Percentiles rank a stretch among this genome's conserved stretches.
These are phyloP conservation scores for Agaricales sp. DNA, from an alignment of 1,284 basidiomycete genomes.

Conservation along the genomic window DNA sequence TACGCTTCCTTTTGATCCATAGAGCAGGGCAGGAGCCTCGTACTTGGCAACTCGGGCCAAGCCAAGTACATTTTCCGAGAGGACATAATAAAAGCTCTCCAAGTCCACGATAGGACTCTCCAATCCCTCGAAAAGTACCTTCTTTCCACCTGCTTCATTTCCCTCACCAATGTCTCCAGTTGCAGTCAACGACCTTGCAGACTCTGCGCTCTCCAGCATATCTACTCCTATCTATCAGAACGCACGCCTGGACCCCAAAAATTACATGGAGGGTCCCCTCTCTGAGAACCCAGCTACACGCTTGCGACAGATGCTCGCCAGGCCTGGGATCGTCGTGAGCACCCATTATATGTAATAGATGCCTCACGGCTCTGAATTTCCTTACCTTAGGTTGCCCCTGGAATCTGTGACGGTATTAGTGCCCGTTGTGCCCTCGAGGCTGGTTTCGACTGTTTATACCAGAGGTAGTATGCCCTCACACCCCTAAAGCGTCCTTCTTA, in stretches of 20 bases:
- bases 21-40: too few relatives aligned
- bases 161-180: too few relatives aligned
- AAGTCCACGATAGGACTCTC: too few relatives aligned
- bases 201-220: too few relatives aligned
- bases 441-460: conserved; percentile 68
- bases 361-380: neutral
- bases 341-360: neutral
- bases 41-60: too few relatives aligned
- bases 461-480: conserved; percentile 30
- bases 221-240: conserved; percentile 37
- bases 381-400: conserved; percentile 48
- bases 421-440: conserved; percentile 70
- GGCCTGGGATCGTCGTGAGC: conserved; percentile 67
- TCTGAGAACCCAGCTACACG: conserved; percentile 61
- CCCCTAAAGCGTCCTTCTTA: neutral
- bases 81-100: too few relatives aligned
- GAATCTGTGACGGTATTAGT: conserved; percentile 76
- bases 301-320: conserved; percentile 64
- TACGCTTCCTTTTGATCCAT: too few relatives aligned
- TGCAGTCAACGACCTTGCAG: neutral
- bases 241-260: conserved; percentile 53
- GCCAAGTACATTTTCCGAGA: too few relatives aligned
- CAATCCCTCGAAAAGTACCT: too few relatives aligned
- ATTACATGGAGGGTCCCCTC: conserved; percentile 57
- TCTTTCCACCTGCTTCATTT: neutral